These are phyloP conservation scores for Leishmania gerbilli DNA, from an alignment of 208 protist species.

Conservation along the genomic window DNA sequence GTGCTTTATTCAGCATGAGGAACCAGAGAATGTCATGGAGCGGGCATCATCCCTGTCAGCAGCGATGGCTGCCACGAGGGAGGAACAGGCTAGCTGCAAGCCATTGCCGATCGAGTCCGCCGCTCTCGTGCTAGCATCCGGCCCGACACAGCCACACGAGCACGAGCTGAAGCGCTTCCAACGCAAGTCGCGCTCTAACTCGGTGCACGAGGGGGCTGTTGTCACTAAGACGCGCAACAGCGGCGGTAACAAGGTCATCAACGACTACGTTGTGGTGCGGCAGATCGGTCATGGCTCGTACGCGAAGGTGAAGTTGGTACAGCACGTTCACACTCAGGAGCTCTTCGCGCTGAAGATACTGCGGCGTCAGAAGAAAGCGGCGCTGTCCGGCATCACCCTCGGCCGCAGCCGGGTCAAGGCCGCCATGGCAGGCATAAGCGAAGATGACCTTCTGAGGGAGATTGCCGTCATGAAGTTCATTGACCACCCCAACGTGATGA, in stretches of 20 bases:
- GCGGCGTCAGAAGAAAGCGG: slow-evolving; percentile 27
- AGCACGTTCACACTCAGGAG: slow-evolving; percentile 67
- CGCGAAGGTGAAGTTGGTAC: slow-evolving; percentile 90
- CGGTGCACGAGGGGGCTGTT: slow-evolving; percentile 43
- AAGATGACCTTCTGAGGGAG: slow-evolving; percentile 90
- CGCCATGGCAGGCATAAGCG: slow-evolving; percentile 17
- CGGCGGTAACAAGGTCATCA: slow-evolving; percentile 90
- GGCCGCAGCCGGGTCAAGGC: slow-evolving; percentile 26
- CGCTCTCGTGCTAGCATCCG: background rate
- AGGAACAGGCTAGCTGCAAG: background rate
- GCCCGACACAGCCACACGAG: slow-evolving; percentile 29
- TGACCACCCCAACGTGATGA: slow-evolving; percentile 94
- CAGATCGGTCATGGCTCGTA: slow-evolving; percentile 79
- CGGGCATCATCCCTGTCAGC: background rate
- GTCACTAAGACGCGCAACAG: slow-evolving; percentile 59
- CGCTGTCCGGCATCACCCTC: slow-evolving; percentile 10
- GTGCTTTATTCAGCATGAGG: slow-evolving; percentile 40
- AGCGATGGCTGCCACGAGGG: background rate
- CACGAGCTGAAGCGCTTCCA: slow-evolving; percentile 67
- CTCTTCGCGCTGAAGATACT: slow-evolving; percentile 89
- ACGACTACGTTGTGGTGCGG: slow-evolving; percentile 88
- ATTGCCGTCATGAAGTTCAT: slow-evolving; percentile 97
- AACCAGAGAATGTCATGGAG: slow-evolving; percentile 11
- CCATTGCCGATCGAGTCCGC: background rate
- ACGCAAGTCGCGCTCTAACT: slow-evolving; percentile 40